A percentile compares a stretch with the other conserved stretches of the same genome.
Evolutionary conservation across 2,329 filamentous ascomycete species (phyloP).

Genomic region (Atkinsonella texensis): DNA sequence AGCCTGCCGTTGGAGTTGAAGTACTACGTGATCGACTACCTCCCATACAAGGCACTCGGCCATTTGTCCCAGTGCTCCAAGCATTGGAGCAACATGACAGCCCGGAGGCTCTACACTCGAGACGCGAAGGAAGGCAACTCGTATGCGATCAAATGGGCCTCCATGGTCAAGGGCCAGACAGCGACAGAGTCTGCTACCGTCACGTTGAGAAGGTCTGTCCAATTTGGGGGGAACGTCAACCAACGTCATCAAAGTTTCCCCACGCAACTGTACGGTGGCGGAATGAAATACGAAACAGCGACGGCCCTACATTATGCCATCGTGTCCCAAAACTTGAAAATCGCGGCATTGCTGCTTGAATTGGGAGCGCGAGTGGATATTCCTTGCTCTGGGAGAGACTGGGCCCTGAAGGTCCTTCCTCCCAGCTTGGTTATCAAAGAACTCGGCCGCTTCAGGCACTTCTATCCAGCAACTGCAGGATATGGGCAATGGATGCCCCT

Average conservation of each 20-base stretch:
- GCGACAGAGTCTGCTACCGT: background rate
- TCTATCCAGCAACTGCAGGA: background rate
- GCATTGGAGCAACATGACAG: background rate
- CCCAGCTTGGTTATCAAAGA: background rate
- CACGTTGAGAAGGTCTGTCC: background rate
- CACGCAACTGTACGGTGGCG: too few relatives aligned
- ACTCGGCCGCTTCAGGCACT: background rate
- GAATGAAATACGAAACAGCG: background rate
- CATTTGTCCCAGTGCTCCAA: background rate
- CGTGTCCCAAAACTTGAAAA: background rate
- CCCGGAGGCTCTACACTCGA: background rate
- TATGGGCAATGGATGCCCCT: background rate
- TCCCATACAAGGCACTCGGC: background rate
- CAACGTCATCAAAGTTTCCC: background rate
- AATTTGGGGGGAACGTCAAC: conserved; percentile 1
- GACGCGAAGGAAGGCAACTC: conserved; percentile 1
- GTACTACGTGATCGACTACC: background rate
- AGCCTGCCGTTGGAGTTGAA: conserved; percentile 1
- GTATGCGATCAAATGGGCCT: conserved; percentile 3
- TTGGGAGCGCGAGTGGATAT: background rate
- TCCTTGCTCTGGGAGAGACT: background rate
- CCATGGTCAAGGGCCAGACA: background rate
- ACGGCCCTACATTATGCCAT: conserved; percentile 4
- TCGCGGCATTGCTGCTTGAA: background rate
- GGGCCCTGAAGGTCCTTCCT: background rate